Evolutionary conservation across 345 rosid genomes (phyloP).

Genomic region (Ailanthus altissimus): DNA sequence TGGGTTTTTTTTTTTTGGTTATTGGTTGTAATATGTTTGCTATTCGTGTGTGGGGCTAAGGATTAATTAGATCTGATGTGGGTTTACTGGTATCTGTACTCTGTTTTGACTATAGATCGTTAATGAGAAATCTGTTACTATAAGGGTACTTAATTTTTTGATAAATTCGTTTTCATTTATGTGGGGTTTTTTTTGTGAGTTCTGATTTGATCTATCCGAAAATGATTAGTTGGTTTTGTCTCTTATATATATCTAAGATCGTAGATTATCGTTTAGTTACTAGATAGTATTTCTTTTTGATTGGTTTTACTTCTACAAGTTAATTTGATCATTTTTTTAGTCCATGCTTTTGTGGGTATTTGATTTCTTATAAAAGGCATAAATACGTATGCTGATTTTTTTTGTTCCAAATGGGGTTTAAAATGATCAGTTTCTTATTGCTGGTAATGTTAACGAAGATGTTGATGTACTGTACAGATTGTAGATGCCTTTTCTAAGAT

Average conservation of each 20-base stretch:
- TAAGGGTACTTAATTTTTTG: not conserved
- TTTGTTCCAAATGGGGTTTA: not conserved
- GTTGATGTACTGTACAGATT: not conserved
- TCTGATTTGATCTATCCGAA: not conserved
- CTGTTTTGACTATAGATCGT: not conserved
- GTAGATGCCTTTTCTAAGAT: not conserved
- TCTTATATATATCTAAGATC: not conserved
- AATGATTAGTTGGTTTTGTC: not conserved
- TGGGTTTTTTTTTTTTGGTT: not conserved
- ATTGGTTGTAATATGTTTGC: not conserved
- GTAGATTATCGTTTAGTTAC: not conserved
- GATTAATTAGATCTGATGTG: conserved; percentile 15
- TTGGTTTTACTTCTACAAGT: not conserved
- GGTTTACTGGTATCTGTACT: not conserved
- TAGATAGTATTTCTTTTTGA: not conserved
- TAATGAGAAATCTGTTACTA: not conserved
- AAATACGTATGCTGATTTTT: too few relatives aligned
- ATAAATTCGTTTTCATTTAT: not conserved
- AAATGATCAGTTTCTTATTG: not conserved
- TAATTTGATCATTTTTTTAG: not conserved
- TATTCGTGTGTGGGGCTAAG: not conserved
- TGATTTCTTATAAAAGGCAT: not conserved
- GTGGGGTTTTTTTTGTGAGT: not conserved
- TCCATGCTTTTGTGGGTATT: not conserved
- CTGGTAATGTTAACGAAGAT: not conserved